Base-by-base conservation (phyloP, 1,284 basidiomycete genomes). In the Leccinum laetum region DNA sequence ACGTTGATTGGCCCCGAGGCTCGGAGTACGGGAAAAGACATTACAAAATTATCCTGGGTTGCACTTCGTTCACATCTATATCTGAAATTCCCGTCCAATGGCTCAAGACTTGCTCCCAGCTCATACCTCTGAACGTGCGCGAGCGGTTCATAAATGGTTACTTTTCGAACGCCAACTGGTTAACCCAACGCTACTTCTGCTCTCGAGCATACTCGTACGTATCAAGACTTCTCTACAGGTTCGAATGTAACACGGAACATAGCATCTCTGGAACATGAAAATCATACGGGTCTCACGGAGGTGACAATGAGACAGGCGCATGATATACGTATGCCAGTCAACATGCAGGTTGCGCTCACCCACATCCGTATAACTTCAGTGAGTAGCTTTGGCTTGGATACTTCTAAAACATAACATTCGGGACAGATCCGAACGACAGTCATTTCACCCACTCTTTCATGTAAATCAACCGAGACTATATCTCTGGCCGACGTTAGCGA, bases 61-160 rank as follows among this genome's bases (percentile, higher is more conserved):
- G 91, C 76, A 96, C 94, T 26, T 87, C 85, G 21, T 95, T 95
- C 74, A 85, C 88, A 2, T 81, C 91, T 5, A 83, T 85, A 5
- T 93, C 90, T 0, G 93, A 95, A 76, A 81, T 95, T 14, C 94
- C 94, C 0, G 79, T 92, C 9, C 87, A 91, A 66, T 95, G 92
- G 91, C 75, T 95, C 60, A 94, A 91, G 73, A 89, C 88, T 64
- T 90, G 89, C 57, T 83, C 90, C 7, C 93, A 95, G 73, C 81
- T 95, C 57, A 87, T 93, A 68, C 93, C 94, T 7, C 76, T 77
- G 41, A 89, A 93, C 68, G 81, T 93, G 63, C 82, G 87, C 53
- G 73, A 76, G 49, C 83, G 84, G 41, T 86, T 90, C 72, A 73
- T 80, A 65, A 86, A 80, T 2, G 81, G 89, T 11, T 89, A 91